phyloP scores from a whole-genome alignment of 257 asterid species.

The Jacaranda copaia region DNA sequence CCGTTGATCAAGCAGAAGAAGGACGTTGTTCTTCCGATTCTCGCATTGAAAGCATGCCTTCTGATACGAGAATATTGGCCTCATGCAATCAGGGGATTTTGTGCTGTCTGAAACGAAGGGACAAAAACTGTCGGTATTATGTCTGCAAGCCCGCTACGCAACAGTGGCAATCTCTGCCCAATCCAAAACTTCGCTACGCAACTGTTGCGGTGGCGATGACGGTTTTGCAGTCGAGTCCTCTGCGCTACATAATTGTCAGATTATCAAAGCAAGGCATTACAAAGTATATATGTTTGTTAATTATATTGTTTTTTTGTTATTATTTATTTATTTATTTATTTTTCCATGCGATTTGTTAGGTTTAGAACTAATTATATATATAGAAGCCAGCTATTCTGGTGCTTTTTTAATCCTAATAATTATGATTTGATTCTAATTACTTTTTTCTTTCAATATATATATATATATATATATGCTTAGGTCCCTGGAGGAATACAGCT shows the following conservation, averaged over 20 bases:
- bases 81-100: conserved; percentile 40
- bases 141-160: conserved; percentile 39
- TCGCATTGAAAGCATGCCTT: background rate
- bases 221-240: conserved; percentile 26
- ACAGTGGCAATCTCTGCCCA: conserved; percentile 42
- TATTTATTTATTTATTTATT: background rate
- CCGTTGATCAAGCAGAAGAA: no score
- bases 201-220: conserved; percentile 10
- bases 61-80: conserved; percentile 30
- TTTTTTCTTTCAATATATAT: no score
- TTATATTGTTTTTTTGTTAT: no score
- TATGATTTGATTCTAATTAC: no score
- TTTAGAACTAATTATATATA: no score
- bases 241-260: conserved; percentile 40
- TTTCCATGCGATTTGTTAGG: no score
- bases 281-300: background rate
- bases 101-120: conserved; percentile 1
- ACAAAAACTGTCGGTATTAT: background rate
- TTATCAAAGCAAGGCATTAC: background rate
- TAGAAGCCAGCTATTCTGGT: no score
- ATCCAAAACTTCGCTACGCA: background rate
- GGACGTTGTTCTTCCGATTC: no score
- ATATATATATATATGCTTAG: background rate
- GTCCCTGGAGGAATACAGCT: background rate
- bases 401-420: no score